A percentile compares a stretch with the other conserved stretches of the same genome.
These are phyloP conservation scores for Chrysochromulina tobinii DNA, from an alignment of 78 protist species.

Conservation along the genomic window DNA sequence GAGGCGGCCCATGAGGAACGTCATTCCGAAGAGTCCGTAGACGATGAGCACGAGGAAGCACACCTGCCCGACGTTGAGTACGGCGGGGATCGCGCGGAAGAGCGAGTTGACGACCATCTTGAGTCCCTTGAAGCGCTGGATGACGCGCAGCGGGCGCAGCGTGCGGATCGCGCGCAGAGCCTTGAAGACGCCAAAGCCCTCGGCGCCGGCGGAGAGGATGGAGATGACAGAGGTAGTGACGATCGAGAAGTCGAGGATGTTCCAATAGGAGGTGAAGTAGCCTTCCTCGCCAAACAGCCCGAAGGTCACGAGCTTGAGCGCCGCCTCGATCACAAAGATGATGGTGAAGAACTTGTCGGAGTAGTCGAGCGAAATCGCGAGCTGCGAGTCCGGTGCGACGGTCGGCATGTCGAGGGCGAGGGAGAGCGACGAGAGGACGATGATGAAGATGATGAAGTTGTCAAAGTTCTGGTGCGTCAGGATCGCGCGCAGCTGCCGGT, in stretches of 20 bases:
- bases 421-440: no score
- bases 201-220: background rate
- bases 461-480: no score
- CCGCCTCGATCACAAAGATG: background rate
- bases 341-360: background rate
- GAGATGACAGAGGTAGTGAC: background rate
- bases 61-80: background rate
- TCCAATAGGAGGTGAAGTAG: background rate
- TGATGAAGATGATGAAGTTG: no score
- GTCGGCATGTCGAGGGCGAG: no score
- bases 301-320: background rate
- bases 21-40: background rate
- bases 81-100: background rate
- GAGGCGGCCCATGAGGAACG: background rate
- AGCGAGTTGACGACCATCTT: background rate
- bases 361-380: no score
- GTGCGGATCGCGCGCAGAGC: background rate
- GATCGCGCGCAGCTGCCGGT: no score
- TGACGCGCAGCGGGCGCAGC: background rate
- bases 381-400: no score
- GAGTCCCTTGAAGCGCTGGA: background rate
- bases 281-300: background rate
- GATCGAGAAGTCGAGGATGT: conserved; percentile 12
- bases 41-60: background rate
- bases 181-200: background rate